These are phyloP conservation scores for Helotiales sp. DNA, from an alignment of 2,329 filamentous ascomycete genomes.

Conservation along the genomic window DNA sequence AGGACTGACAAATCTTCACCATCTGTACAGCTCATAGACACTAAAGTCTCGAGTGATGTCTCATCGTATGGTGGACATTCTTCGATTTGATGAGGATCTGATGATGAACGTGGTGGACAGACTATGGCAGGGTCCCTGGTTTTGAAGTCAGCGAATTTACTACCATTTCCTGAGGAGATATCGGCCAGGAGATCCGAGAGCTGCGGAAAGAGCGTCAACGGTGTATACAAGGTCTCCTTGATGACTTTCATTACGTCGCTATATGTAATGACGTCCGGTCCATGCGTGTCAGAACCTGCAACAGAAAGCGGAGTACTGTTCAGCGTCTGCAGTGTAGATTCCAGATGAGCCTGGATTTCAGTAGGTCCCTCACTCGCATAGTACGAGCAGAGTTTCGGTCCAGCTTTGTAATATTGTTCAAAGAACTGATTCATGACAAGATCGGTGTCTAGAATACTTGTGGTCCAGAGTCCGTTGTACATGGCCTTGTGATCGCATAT, in stretches of 20 bases:
- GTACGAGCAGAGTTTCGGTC: not conserved
- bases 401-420: not conserved
- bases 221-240: not conserved
- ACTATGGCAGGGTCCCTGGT: not conserved
- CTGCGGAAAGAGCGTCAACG: not conserved
- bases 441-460: not conserved
- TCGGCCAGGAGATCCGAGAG: not conserved
- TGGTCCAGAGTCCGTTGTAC: not conserved
- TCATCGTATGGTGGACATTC: not conserved
- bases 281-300: not conserved
- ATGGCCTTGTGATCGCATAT: slow-evolving; percentile 7
- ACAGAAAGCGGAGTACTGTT: not conserved
- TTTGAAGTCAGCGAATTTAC: not conserved
- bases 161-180: not conserved
- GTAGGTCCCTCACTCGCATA: not conserved
- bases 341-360: not conserved
- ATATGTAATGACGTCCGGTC: not conserved
- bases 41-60: not conserved
- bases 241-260: not conserved
- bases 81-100: not conserved
- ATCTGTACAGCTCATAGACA: not conserved
- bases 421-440: not conserved
- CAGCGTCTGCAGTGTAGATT: not conserved
- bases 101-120: no score
- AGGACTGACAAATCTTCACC: not conserved